A percentile compares a stretch with the other conserved stretches of the same genome.
Evolutionary conservation across 805 yeast species (phyloP).

Genomic region (Myxozyma vanderwaltii): DNA sequence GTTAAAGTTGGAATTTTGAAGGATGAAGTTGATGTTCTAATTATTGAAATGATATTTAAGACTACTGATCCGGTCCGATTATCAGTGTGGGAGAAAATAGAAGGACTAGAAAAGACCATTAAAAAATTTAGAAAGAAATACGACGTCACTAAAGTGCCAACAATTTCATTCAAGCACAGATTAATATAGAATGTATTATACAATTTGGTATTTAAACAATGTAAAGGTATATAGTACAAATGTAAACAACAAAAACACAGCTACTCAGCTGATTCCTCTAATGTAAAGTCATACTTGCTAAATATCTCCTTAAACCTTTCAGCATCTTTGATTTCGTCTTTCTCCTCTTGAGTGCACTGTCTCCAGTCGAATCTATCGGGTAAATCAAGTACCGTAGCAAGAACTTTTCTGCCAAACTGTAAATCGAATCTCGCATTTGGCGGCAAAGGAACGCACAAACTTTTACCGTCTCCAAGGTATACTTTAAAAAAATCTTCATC

Average conservation of each 20-base stretch:
- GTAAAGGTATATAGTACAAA: neutral
- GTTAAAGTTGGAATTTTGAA: conserved; percentile 9
- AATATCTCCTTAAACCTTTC: conserved; percentile 61
- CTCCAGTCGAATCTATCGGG: conserved; percentile 75
- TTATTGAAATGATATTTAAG: conserved; percentile 14
- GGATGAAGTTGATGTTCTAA: conserved; percentile 8
- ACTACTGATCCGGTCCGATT: conserved; percentile 12
- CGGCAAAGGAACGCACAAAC: conserved; percentile 22
- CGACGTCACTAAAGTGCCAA: conserved; percentile 27
- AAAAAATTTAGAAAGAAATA: conserved; percentile 52
- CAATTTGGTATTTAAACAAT: neutral
- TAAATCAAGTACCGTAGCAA: conserved; percentile 62
- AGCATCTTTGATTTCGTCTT: conserved; percentile 66
- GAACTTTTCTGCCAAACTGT: conserved; percentile 80
- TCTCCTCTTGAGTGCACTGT: conserved; percentile 63
- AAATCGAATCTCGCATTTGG: conserved; percentile 55
- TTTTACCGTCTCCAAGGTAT: conserved; percentile 28
- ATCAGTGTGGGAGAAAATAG: conserved; percentile 42
- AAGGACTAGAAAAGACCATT: conserved; percentile 60
- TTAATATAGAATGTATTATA: too few species aligned
- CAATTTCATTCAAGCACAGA: conserved; percentile 30
- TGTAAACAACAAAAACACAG: neutral
- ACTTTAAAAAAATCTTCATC: conserved; percentile 39
- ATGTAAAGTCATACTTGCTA: conserved; percentile 55
- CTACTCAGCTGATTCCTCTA: neutral